Conservation (phyloP, 176 grass and related monocot genomes). For the Carex kokanica region DNA sequence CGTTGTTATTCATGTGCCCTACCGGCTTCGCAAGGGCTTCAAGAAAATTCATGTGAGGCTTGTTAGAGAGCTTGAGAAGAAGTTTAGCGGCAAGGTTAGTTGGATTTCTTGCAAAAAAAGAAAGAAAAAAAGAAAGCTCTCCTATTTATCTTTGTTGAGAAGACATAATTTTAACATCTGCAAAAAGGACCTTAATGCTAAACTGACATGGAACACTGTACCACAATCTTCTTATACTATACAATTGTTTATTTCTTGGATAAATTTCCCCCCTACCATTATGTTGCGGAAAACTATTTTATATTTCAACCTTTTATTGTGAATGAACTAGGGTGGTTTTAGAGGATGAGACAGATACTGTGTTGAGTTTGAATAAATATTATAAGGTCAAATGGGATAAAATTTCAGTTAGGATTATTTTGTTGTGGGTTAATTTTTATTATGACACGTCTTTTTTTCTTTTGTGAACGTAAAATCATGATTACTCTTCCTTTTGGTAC, state of each 20-base stretch:
- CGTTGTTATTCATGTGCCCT: constrained; percentile 79
- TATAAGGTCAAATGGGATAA: background rate
- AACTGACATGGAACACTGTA: background rate
- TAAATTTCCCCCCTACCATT: background rate
- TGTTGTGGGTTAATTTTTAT: no score
- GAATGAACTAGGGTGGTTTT: background rate
- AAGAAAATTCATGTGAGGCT: constrained; percentile 89
- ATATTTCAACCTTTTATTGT: background rate
- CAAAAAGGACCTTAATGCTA: background rate
- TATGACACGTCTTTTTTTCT: no score
- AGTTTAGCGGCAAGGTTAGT: constrained; percentile 84
- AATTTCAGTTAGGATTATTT: background rate
- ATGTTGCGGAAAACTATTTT: background rate
- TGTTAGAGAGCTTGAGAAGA: constrained; percentile 95
- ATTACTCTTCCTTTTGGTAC: no score
- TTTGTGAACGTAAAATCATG: no score
- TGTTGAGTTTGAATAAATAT: background rate
- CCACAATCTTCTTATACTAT: background rate
- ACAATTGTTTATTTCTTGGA: background rate
- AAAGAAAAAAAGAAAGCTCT: background rate
- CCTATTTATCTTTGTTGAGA: background rate
- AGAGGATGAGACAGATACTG: background rate
- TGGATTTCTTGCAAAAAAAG: background rate
- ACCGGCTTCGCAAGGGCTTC: constrained; percentile 79
- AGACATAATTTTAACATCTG: background rate